phyloP scores from a whole-genome alignment of 305 asterid genomes.

The Fraxinus floribunda region DNA sequence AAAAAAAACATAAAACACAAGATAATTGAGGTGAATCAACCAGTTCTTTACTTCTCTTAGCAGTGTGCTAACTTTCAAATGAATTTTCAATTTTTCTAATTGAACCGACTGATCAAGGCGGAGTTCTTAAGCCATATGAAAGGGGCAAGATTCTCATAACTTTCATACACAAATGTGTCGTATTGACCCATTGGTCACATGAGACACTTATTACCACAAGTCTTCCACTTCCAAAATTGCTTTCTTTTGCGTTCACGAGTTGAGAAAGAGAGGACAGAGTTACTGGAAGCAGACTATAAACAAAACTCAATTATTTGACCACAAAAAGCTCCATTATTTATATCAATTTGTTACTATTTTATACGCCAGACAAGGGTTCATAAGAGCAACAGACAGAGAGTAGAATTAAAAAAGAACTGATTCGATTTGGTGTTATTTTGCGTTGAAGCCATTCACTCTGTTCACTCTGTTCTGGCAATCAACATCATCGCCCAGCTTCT shows the following conservation, averaged over 20 bases:
- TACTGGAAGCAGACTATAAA: conserved; percentile 26
- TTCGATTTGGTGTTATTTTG: conserved; percentile 37
- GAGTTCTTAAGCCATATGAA: not conserved
- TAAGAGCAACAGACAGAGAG: not conserved
- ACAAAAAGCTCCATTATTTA: conserved; percentile 35
- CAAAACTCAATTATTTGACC: conserved; percentile 37
- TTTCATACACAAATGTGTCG: conserved; percentile 4
- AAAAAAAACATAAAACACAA: not conserved
- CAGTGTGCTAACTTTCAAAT: not conserved
- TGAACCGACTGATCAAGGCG: not conserved
- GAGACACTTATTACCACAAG: conserved; percentile 31
- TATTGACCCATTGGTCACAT: conserved; percentile 20
- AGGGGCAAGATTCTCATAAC: conserved; percentile 15
- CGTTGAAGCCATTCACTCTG: conserved; percentile 30
- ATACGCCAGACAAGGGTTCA: not conserved
- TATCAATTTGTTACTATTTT: not conserved
- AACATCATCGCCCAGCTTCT: conserved; percentile 39
- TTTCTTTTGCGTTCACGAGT: conserved; percentile 30
- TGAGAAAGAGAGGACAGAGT: not conserved
- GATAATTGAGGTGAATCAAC: not conserved
- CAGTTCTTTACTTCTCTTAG: not conserved
- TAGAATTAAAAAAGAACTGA: conserved; percentile 23
- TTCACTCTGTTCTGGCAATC: conserved; percentile 34
- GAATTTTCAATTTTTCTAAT: not conserved
- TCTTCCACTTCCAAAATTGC: conserved; percentile 38